These are phyloP conservation scores for Leonotis leonurus DNA, from an alignment of 257 asterid genomes.

Conservation along the genomic window DNA sequence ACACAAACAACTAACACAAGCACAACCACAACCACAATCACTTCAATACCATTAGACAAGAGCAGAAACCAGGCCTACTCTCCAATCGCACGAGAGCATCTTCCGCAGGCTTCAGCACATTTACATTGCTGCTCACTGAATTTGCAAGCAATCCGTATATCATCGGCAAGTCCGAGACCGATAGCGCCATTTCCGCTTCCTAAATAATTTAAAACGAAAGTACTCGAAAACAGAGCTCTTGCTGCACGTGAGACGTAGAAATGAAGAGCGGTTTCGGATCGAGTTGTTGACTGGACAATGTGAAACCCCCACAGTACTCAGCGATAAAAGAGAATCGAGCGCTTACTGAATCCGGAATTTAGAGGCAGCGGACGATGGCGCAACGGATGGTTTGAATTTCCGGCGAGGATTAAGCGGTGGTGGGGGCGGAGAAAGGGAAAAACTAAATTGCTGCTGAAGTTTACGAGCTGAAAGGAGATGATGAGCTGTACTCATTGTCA, in stretches of 20 bases:
- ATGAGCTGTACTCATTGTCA: constrained; percentile 22
- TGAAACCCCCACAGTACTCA: neutral
- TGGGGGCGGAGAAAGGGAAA: constrained; percentile 29
- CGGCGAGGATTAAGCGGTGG: constrained; percentile 34
- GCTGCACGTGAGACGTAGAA: neutral
- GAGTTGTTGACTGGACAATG: constrained; percentile 23
- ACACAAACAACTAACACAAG: neutral
- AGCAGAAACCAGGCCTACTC: constrained; percentile 90
- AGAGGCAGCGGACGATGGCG: constrained; percentile 7
- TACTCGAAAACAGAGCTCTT: constrained; percentile 1
- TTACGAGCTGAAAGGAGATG: constrained; percentile 25
- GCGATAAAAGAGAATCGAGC: neutral
- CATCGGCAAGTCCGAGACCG: constrained; percentile 78
- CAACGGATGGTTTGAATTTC: constrained; percentile 1
- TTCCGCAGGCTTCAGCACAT: constrained; percentile 87
- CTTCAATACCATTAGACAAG: constrained; percentile 74
- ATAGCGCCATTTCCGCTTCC: constrained; percentile 52
- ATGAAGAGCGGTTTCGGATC: constrained; percentile 27
- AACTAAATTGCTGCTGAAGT: constrained; percentile 21
- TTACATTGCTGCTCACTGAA: constrained; percentile 71
- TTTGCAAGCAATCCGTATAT: constrained; percentile 66
- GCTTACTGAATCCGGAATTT: neutral
- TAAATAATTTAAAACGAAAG: neutral
- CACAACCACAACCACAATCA: constrained; percentile 3
- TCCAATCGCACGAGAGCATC: constrained; percentile 74